Conservation (phyloP, 2,329 filamentous ascomycete species). For the Paecilomyces formosus region DNA sequence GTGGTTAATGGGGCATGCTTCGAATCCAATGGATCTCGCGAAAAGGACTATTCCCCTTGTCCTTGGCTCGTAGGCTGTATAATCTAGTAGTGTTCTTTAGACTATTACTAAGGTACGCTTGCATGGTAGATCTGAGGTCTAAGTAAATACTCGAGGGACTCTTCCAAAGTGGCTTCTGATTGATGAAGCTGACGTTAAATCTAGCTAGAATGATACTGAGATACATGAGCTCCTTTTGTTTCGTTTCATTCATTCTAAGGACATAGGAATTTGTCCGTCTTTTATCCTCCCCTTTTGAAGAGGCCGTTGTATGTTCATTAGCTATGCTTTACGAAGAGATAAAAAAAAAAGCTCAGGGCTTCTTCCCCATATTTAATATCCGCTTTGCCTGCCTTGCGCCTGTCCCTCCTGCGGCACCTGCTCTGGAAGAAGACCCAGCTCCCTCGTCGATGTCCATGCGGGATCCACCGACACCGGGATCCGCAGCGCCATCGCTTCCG, state of each 20-base stretch:
- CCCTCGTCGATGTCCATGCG: constrained; percentile 36
- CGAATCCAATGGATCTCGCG: not conserved
- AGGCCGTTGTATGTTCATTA: not conserved
- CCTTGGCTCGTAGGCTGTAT: not conserved
- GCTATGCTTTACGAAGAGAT: not conserved
- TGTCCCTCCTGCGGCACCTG: constrained; percentile 7
- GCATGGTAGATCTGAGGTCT: not conserved
- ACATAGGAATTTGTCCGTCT: not conserved
- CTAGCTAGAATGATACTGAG: not conserved
- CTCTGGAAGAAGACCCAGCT: constrained; percentile 13
- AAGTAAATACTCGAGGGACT: no score
- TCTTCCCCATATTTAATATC: constrained; percentile 25
- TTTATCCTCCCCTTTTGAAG: not conserved
- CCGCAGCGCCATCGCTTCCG: constrained; percentile 18
- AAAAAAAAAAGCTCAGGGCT: constrained; percentile 13
- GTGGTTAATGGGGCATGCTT: not conserved
- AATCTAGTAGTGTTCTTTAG: not conserved
- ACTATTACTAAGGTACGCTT: not conserved
- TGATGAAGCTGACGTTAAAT: not conserved
- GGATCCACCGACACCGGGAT: constrained; percentile 17
- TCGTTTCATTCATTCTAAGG: not conserved
- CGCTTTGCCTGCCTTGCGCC: constrained; percentile 26
- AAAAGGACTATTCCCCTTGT: not conserved
- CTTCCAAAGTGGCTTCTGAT: no score
- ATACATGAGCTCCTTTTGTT: not conserved